Base-by-base conservation (phyloP, 2,329 filamentous ascomycete genomes). In the Epichloe elymi region DNA sequence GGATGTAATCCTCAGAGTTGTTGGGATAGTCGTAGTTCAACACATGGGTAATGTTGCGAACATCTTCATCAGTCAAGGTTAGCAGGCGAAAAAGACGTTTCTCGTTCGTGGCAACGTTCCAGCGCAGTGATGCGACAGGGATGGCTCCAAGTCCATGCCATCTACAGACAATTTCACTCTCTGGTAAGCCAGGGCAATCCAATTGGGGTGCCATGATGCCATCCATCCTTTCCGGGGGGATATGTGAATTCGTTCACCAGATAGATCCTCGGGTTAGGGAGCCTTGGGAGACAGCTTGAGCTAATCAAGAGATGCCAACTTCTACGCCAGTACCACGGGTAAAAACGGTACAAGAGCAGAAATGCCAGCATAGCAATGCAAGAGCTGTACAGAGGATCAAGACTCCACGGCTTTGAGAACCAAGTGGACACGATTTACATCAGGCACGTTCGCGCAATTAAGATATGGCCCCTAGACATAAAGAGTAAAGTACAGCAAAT, bases 11-110 rank as follows among this genome's bases (percentile, higher is more conserved):
- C 75, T 98, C 93, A 64, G 93, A 82, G 73, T 97, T 97, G 78
- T 97, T 97, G 70, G 91, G 91, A 74, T 97, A 97, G 71, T 97
- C 93, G 87, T 97, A 96, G 83, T 97, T 97, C 75, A 98, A 81
- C 74, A 98, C 93, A 76, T 98, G 93, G 74, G 93, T 97, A 77
- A 98, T 98, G 80, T 98, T 95, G 76, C 90, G 91, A 78, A 98
- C 93, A 86, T 98, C 93, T 97, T 67, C 64, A 65, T 63, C 63
- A 64, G 40, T 68, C 78, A 71, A 80, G 78, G 86, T 95, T 94
- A 95, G 88, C 75, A 79, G 75, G 72, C 74, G 74, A 76, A 65
- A 70, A 70, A 67, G 63, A 59, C 62, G 64, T 61, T 65, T 39
- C 8, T 30, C 38, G 23, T 49, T 69, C 71, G 74, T 76, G 76